Evolutionary conservation across 306 rosid genomes (phyloP), one percentile per base, ranked within the genome.

Genomic region (Chamaecrista fasciculata): DNA sequence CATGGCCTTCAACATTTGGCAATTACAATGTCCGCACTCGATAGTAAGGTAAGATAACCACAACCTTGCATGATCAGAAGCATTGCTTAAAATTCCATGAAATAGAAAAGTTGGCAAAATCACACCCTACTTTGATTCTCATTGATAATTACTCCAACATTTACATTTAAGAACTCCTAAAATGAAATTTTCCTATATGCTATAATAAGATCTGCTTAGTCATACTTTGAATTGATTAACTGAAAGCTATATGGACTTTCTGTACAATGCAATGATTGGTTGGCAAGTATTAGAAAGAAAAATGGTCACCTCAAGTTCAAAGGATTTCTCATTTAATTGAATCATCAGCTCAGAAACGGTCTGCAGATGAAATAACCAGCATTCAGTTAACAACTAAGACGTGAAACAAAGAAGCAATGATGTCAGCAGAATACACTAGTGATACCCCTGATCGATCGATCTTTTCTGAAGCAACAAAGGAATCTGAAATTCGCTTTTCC

Each of bases 291-390:
- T 23, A 76, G 60, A 62, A 75, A 75, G 31, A 51, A 79, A 55
- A 52, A 79, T 23, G 37, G 65, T 88, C 74, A 94, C 98, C 98
- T 94, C 98, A 39, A 90, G 97, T 71, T 94, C 98, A 58, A 94
- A 94, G 63, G 98, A 86, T 81, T 85, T 94, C 87, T 94, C 96
- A 64, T 86, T 90, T 85, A 94, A 76, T 78, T 86, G 97, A 25
- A 70, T 74, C 81, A 86, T 80, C 81, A 94, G 70, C 76, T 86
- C 96, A 53, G 88, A 80, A 80, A 91, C 73, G 77, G 91, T 81
- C 96, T 91, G 84, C 85, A 72, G 77, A 77, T 52, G 79, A 80
- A 86, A 73, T 75, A 71, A 82, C 43, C 57, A 63, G 66, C 40
- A 62, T 60, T 65, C 64, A 57, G 44, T 69, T 82, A 21, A 72